These are phyloP conservation scores for Cyberlindnera veronae DNA, from an alignment of 805 yeast genomes.

Conservation along the genomic window DNA sequence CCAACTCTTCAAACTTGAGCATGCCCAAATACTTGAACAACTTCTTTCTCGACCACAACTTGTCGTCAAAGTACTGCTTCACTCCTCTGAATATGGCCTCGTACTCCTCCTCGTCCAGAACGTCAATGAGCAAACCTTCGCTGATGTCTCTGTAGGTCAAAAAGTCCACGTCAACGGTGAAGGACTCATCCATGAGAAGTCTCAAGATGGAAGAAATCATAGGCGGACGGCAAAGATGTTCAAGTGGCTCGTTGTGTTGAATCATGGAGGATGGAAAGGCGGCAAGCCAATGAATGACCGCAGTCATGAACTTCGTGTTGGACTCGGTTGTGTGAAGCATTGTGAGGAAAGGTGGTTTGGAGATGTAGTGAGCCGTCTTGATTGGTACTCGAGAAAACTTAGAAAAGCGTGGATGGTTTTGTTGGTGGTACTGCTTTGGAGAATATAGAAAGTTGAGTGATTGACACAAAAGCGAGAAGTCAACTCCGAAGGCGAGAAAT, in stretches of 20 bases:
- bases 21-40: constrained; percentile 10
- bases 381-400: no score
- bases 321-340: constrained; percentile 1
- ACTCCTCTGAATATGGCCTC: constrained; percentile 7
- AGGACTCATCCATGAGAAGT: constrained; percentile 6
- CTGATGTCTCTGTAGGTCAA: neutral
- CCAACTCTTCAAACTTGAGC: constrained; percentile 8
- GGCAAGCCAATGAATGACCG: constrained; percentile 15
- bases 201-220: constrained; percentile 21
- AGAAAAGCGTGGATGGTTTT: no score
- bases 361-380: no score
- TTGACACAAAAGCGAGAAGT: no score
- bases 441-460: no score
- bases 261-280: constrained; percentile 11
- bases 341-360: neutral
- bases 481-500: no score
- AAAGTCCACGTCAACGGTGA: constrained; percentile 3
- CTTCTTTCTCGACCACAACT: constrained; percentile 7
- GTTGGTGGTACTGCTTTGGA: no score
- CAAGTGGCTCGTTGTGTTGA: constrained; percentile 12
- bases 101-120: constrained; percentile 2
- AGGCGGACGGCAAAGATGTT: constrained; percentile 20
- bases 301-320: constrained; percentile 6
- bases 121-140: neutral
- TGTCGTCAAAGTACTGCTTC: constrained; percentile 3